Evolutionary conservation across 257 asterid species (phyloP), one percentile per base, ranked within the genome.

Genomic region (Gentiana macrophylla): DNA sequence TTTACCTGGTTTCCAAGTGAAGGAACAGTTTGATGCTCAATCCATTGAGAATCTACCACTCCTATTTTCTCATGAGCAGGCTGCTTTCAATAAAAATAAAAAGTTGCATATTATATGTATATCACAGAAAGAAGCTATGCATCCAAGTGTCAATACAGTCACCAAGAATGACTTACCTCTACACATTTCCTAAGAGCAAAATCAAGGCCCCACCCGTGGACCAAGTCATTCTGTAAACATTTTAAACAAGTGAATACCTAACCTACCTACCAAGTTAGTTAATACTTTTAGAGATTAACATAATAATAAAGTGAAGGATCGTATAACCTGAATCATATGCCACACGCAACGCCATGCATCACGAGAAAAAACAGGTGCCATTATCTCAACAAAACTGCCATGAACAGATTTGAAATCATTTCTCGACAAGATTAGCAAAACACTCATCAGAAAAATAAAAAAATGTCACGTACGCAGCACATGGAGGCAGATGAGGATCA

Each of bases 171-270:
- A 57, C 77, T 72, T 5, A 82, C 96, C 94, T 91, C 94, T 10
- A 87, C 98, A 67, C 98, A 91, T 72, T 82, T 83, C 69, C 87
- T 77, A 57, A 87, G 96, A 50, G 95, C 89, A 69, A 91, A 83
- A 81, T 87, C 98, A 53, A 87, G 95, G 61, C 98, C 98, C 98
- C 98, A 87, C 69, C 98, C 98, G 66, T 91, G 98, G 67, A 91
- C 85, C 68, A 91, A 76, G 71, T 91, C 98, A 63, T 91, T 91
- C 98, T 90, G 95, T 59, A 71, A 43, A 11, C 60, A 67, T 58
- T 90, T 94, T 59, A 71, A 43, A 11, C 60, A 67, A 55, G 50
- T 38, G 34, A 67, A 59, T 35, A 32, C 60, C 24, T 35, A 50
- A 36, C 32, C 35, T 69, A 41, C 46, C 46, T 41, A 41, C 9